These are phyloP conservation scores for Globisporangium takayamanum DNA, from an alignment of 352 stramenopile genomes.

Conservation along the genomic window DNA sequence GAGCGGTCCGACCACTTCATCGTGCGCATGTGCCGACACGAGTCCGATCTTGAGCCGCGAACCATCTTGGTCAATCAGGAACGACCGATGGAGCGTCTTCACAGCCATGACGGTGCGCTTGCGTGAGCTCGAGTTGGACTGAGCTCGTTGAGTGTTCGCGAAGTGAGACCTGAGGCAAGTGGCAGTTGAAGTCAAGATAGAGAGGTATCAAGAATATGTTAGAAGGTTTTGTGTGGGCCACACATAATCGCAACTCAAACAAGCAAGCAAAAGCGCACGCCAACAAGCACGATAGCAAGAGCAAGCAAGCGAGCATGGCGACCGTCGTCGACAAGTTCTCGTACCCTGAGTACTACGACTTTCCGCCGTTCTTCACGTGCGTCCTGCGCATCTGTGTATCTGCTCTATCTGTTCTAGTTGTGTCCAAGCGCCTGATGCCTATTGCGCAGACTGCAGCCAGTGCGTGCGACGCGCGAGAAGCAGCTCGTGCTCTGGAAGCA, in stretches of 20 bases:
- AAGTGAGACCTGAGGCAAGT: too few species aligned
- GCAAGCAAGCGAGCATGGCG: slow-evolving; percentile 8
- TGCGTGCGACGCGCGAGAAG: slow-evolving; percentile 80
- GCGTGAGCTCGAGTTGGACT: too few species aligned
- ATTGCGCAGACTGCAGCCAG: slow-evolving; percentile 51
- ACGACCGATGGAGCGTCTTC: slow-evolving; percentile 7
- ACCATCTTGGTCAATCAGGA: slow-evolving; percentile 6
- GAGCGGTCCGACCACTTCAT: slow-evolving; percentile 36
- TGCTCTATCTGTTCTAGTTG: too few species aligned
- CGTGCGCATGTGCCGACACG: slow-evolving; percentile 50
- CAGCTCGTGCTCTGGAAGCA: slow-evolving; percentile 84
- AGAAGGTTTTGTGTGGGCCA: too few species aligned
- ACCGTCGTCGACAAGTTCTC: slow-evolving; percentile 65
- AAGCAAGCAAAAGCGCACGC: neutral
- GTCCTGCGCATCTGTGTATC: slow-evolving; percentile 1
- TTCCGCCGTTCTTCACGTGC: slow-evolving; percentile 83
- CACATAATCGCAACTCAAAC: neutral
- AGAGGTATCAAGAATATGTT: too few species aligned
- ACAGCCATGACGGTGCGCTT: slow-evolving; percentile 9
- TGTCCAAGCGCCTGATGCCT: too few species aligned
- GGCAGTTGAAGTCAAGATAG: too few species aligned
- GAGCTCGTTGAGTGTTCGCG: too few species aligned
- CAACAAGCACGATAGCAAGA: too few species aligned
- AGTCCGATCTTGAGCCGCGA: slow-evolving; percentile 39
- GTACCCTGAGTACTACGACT: slow-evolving; percentile 85